phyloP scores from a whole-genome alignment of 495 filamentous ascomycete species.

The Aspergillus sclerotiicarbonarius region DNA sequence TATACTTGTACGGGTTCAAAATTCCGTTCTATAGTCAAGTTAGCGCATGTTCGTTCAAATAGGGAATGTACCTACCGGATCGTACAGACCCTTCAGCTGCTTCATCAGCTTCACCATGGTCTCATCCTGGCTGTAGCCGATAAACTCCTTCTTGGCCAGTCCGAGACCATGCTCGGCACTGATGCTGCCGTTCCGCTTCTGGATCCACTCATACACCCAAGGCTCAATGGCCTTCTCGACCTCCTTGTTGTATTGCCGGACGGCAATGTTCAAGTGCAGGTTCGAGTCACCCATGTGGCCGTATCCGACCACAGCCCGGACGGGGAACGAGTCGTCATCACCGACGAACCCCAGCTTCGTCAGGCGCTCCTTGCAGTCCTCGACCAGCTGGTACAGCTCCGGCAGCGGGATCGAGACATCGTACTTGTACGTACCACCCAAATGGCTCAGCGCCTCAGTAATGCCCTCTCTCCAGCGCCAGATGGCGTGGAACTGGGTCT shows the following conservation, averaged over 20 bases:
- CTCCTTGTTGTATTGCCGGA: slow-evolving; percentile 76
- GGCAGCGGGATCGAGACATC: slow-evolving; percentile 89
- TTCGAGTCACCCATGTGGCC: slow-evolving; percentile 98
- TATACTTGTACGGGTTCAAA: slow-evolving; percentile 93
- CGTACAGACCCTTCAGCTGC: slow-evolving; percentile 85
- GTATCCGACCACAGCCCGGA: slow-evolving; percentile 88
- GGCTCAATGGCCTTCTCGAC: slow-evolving; percentile 91
- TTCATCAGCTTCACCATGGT: slow-evolving; percentile 89
- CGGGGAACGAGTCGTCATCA: slow-evolving; percentile 72
- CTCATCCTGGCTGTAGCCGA: slow-evolving; percentile 85
- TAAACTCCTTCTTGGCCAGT: slow-evolving; percentile 89
- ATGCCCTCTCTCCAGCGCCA: slow-evolving; percentile 96
- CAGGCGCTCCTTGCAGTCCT: slow-evolving; percentile 72
- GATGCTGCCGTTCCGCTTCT: slow-evolving; percentile 80
- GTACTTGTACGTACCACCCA: slow-evolving; percentile 97
- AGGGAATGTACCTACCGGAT: slow-evolving; percentile 67
- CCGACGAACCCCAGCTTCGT: slow-evolving; percentile 72
- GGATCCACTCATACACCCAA: slow-evolving; percentile 96
- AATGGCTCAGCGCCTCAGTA: slow-evolving; percentile 81
- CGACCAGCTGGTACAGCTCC: slow-evolving; percentile 86
- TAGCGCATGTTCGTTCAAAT: slow-evolving; percentile 13
- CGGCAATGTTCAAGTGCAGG: slow-evolving; percentile 85
- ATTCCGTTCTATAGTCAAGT: slow-evolving; percentile 68
- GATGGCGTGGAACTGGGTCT: slow-evolving; percentile 79
- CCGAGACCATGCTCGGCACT: slow-evolving; percentile 95